Evolutionary conservation across 306 rosid genomes (phyloP).

Genomic region (Dryas drummondii): DNA sequence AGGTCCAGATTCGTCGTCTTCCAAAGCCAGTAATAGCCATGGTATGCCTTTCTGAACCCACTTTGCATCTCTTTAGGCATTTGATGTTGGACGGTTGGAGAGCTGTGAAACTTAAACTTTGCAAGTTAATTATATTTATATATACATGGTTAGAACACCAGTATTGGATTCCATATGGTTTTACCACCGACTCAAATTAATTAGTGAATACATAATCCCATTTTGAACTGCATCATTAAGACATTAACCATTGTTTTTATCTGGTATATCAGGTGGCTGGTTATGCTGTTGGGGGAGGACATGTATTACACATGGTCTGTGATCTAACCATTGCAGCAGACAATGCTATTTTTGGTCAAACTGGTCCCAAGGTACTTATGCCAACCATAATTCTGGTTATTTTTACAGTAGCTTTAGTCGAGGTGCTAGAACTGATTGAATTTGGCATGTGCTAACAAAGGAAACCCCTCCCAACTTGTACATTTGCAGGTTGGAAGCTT

Average conservation of each 20-base stretch:
- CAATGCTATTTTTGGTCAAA: constrained; percentile 92
- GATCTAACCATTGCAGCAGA: constrained; percentile 93
- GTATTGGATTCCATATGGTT: neutral
- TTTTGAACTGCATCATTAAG: neutral
- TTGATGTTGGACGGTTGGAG: neutral
- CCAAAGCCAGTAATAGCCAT: constrained; percentile 93
- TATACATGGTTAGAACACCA: neutral
- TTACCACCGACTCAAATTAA: neutral
- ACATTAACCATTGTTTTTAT: neutral
- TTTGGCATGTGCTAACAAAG: neutral
- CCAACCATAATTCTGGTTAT: neutral
- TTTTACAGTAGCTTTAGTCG: neutral
- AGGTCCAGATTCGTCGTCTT: constrained; percentile 88
- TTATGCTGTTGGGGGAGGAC: constrained; percentile 95
- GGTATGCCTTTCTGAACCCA: constrained; percentile 41
- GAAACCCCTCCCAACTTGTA: neutral
- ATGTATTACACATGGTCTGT: constrained; percentile 78
- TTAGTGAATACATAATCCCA: neutral
- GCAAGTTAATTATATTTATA: neutral
- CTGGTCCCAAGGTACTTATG: constrained; percentile 86
- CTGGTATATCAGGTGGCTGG: constrained; percentile 68
- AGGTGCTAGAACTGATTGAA: neutral
- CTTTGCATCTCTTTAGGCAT: neutral
- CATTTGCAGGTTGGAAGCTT: constrained; percentile 85
- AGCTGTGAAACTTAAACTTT: neutral